Evolutionary conservation across 768 basidiomycete species (phyloP).

Genomic region (Lactifluus hygrophoroides): DNA sequence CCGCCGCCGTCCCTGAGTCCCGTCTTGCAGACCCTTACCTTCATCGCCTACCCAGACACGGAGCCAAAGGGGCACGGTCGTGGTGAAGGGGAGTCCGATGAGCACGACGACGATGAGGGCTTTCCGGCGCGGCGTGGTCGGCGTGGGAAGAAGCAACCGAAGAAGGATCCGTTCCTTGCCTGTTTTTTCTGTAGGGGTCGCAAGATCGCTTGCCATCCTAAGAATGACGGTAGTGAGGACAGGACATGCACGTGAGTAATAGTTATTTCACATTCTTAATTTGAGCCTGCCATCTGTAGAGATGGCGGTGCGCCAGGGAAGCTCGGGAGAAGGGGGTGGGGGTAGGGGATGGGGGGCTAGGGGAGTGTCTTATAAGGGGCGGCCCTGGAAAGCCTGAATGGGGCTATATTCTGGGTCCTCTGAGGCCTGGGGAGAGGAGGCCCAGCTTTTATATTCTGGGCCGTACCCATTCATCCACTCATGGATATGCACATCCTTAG

Average conservation of each 20-base stretch:
- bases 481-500: no score
- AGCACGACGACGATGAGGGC: conserved; percentile 12
- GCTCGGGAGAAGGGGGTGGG: neutral
- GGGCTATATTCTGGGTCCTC: neutral
- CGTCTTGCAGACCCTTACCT: conserved; percentile 5
- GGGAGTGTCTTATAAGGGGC: no score
- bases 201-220: conserved; percentile 34
- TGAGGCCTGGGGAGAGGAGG: neutral
- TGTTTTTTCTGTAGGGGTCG: conserved; percentile 34
- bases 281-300: neutral
- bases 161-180: conserved; percentile 32
- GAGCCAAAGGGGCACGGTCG: neutral
- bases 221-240: conserved; percentile 25
- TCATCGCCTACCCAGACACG: conserved; percentile 12
- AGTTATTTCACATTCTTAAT: neutral
- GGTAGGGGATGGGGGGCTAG: neutral
- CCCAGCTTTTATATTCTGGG: neutral
- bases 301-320: neutral
- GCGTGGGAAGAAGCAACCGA: conserved; percentile 24
- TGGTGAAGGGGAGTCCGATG: conserved; percentile 3
- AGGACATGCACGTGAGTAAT: conserved; percentile 30
- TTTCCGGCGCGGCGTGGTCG: conserved; percentile 23
- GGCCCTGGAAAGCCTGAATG: neutral
- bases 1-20: conserved; percentile 1
- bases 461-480: neutral